Conservation (phyloP, 129 eudicot genomes). For the carrot (Daucus carota) region DNA sequence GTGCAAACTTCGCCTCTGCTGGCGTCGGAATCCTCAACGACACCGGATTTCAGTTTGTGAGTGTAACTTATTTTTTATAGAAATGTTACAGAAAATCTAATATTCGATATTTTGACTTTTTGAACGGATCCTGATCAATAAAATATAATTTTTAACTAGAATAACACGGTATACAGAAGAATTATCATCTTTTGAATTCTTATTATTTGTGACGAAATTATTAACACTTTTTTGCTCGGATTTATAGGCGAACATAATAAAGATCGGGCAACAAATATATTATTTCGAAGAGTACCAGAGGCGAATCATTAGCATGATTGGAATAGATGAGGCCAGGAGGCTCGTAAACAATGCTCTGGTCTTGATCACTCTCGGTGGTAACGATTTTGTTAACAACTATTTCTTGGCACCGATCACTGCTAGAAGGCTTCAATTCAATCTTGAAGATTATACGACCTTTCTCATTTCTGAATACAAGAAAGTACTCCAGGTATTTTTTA, state of each 20-base stretch:
- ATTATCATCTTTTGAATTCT: too few relatives aligned
- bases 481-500: slow-evolving; percentile 35
- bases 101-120: neutral
- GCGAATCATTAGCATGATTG: slow-evolving; percentile 38
- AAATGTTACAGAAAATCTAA: neutral
- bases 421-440: slow-evolving; percentile 52
- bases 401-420: slow-evolving; percentile 49
- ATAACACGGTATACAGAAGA: too few relatives aligned
- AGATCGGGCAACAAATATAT: slow-evolving; percentile 41
- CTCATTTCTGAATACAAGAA: slow-evolving; percentile 50
- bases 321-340: slow-evolving; percentile 27
- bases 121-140: neutral
- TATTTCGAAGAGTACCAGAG: slow-evolving; percentile 47
- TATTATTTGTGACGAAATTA: too few relatives aligned
- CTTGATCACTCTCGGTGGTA: slow-evolving; percentile 67
- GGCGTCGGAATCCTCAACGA: slow-evolving; percentile 72
- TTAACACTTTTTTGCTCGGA: too few relatives aligned
- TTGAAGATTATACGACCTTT: slow-evolving; percentile 35
- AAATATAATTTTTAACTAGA: too few relatives aligned
- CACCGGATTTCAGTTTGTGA: slow-evolving; percentile 74
- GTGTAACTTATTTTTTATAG: slow-evolving; percentile 1
- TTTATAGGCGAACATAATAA: slow-evolving; percentile 49
- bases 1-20: slow-evolving; percentile 79
- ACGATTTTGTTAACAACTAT: slow-evolving; percentile 80
- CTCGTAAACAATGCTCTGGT: slow-evolving; percentile 60